These are phyloP conservation scores for Akanthomyces lecanii DNA, from an alignment of 2,329 filamentous ascomycete species.

Conservation along the genomic window DNA sequence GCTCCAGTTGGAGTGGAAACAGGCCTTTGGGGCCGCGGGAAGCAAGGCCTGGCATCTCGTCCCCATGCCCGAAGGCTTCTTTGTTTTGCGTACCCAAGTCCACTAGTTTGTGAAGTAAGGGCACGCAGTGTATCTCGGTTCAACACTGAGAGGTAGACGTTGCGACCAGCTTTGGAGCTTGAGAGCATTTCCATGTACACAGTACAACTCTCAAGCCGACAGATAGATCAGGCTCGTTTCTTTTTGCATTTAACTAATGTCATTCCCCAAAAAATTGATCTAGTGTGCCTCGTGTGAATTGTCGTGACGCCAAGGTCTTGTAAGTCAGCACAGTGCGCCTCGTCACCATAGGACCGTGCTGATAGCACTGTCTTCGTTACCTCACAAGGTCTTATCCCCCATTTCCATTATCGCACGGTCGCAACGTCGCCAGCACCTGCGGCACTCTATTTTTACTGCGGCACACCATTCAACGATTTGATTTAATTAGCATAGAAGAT, in stretches of 20 bases:
- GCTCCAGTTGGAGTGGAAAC: constrained; percentile 47
- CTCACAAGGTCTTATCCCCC: background rate
- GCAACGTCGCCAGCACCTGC: background rate
- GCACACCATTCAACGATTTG: background rate
- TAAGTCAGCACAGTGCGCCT: background rate
- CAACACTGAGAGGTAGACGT: background rate
- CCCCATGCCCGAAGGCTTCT: constrained; percentile 57
- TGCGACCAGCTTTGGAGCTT: background rate
- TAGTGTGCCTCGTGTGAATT: background rate
- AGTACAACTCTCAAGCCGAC: background rate
- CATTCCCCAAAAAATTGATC: background rate
- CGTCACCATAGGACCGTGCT: background rate
- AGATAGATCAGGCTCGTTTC: background rate
- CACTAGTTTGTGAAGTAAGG: constrained; percentile 37
- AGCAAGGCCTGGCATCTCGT: constrained; percentile 53
- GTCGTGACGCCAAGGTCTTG: background rate
- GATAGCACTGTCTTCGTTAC: constrained; percentile 2
- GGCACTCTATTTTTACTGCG: background rate
- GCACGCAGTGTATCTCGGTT: background rate
- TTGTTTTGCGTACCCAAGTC: constrained; percentile 51
- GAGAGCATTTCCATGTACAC: background rate
- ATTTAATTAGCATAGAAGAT: background rate
- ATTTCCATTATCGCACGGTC: background rate
- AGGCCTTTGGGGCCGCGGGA: constrained; percentile 44
- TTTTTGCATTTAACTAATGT: background rate